Evolutionary conservation across 352 stramenopile genomes (phyloP), one percentile per base, ranked within the genome.

Genomic region (Phytophthora cajani): DNA sequence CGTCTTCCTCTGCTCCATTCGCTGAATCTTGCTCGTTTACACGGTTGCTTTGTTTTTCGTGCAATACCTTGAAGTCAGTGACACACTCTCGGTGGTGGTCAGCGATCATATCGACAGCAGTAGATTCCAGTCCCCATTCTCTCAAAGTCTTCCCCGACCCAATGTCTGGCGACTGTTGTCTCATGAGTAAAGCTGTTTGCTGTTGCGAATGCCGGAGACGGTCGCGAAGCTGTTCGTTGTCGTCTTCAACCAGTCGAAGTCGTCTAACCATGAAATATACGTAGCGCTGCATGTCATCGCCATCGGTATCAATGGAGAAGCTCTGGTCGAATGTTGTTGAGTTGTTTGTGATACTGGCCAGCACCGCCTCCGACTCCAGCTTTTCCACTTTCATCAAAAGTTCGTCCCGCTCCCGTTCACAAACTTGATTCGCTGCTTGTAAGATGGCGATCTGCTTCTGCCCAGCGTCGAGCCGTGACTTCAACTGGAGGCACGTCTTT

Each of bases 361-460:
- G 3, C 14, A 77, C 36, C 10, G 40, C 14, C 46, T 75, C 57
- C 17, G 38, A 67, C 42, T 80, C 64, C 9, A 80, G 64, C 27
- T 70, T 77, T 8, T 75, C 70, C 16, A 80, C 52, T 62, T 66
- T 74, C 42, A 64, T 63, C 32, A 65, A 25, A 16, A 77, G 32
- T 12, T 72, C 60, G 19, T 77, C 63, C 4, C 65, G 57, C 54
- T 80, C 73, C 23, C 32, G 56, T 44, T 75, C 64, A 8, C 52
- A 75, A 2, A 72, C 70, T 47, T 72, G 21, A 52, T 62, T 57
- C 23, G 60, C 61, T 44, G 69, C 64, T 70, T 75, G 50, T 25
- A 77, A 16, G 32, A 57, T 46, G 2, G 50, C 64, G 19, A 16
- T 19, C 12, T 55, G 64, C 23, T 68, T 75, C 30, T 64, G 53